A percentile compares a stretch with the other conserved stretches of the same genome.
Conservation (phyloP, 768 basidiomycete genomes). For the Termitomyces bulborhizus region DNA sequence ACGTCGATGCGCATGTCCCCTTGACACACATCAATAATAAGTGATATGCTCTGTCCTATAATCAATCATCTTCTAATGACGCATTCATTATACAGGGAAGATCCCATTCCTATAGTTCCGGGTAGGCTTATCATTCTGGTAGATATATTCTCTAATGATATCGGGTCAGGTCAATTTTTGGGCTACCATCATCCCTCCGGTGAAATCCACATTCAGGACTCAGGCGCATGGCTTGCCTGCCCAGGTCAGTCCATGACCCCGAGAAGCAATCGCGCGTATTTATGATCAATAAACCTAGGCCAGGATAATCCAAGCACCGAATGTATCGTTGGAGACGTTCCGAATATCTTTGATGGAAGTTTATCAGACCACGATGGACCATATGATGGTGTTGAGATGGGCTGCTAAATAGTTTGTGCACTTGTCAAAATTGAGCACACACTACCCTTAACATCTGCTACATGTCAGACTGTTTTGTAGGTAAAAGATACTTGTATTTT, state of each 20-base stretch:
- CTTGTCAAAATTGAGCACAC: not conserved
- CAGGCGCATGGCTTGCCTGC: constrained; percentile 47
- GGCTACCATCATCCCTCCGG: constrained; percentile 36
- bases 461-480: not conserved
- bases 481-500: too few species aligned
- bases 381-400: constrained; percentile 25
- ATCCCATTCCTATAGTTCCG: constrained; percentile 34
- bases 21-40: constrained; percentile 60
- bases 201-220: constrained; percentile 45
- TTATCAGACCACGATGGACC: constrained; percentile 43
- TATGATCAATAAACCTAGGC: constrained; percentile 22
- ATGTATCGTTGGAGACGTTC: constrained; percentile 50
- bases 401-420: constrained; percentile 10
- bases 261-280: not conserved
- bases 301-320: constrained; percentile 49
- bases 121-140: constrained; percentile 16
- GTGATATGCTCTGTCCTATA: constrained; percentile 16
- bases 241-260: constrained; percentile 29
- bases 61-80: not conserved
- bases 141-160: not conserved
- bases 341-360: constrained; percentile 40
- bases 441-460: constrained; percentile 33
- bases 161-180: constrained; percentile 25
- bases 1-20: constrained; percentile 42
- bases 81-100: constrained; percentile 22